These are phyloP conservation scores for Vitis hybrid DNA, from an alignment of 177 flowering plant species.

Conservation along the genomic window DNA sequence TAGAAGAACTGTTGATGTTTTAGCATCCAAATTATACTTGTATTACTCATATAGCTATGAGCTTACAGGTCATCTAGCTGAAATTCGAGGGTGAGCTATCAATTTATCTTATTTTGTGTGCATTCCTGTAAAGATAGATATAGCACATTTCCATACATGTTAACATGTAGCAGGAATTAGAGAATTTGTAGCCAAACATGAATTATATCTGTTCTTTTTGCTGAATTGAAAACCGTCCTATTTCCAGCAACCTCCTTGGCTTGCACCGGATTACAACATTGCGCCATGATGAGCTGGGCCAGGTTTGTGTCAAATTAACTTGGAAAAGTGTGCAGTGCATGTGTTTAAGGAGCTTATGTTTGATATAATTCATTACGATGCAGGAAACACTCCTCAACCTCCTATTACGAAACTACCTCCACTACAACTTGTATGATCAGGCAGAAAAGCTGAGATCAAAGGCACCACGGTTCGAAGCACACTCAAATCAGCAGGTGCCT, in stretches of 20 bases:
- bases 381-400: constrained; percentile 98
- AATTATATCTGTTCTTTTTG: no score
- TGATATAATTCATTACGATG: constrained; percentile 13
- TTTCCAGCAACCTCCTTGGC: constrained; percentile 70
- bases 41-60: constrained; percentile 92
- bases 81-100: constrained; percentile 82
- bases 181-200: no score
- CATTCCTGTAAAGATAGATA: no score
- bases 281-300: constrained; percentile 97
- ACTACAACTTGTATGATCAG: constrained; percentile 92
- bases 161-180: no score
- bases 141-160: no score
- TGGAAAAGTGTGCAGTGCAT: neutral
- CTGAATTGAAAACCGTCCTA: neutral
- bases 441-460: constrained; percentile 98
- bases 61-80: constrained; percentile 89
- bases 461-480: constrained; percentile 99
- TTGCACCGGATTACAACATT: constrained; percentile 90
- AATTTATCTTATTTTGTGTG: neutral
- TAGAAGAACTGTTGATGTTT: constrained; percentile 85
- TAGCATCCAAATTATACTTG: constrained; percentile 87
- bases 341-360: constrained; percentile 10
- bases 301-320: constrained; percentile 49
- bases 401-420: constrained; percentile 91
- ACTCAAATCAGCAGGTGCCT: constrained; percentile 92